Conservation (phyloP, 176 grass and related monocot species). For the Saccharum officinarum region DNA sequence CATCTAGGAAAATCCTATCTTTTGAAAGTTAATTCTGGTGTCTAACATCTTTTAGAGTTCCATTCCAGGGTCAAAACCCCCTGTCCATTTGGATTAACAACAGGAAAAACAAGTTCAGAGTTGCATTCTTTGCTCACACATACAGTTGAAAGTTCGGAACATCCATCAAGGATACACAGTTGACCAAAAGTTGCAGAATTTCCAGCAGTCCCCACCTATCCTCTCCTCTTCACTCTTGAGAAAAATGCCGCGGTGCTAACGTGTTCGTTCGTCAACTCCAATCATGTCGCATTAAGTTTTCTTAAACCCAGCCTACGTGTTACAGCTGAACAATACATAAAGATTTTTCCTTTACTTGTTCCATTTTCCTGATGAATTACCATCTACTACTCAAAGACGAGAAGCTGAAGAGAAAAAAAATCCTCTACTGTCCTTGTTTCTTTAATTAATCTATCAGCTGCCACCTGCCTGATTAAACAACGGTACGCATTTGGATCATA, state of each 20-base stretch:
- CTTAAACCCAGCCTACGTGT: neutral
- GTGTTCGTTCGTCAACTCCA: neutral
- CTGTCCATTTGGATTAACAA: neutral
- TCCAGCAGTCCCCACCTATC: neutral
- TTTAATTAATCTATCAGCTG: constrained; percentile 24
- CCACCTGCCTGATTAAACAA: constrained; percentile 34
- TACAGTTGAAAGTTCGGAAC: neutral
- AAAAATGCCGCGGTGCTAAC: neutral
- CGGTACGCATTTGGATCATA: neutral
- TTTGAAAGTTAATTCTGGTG: neutral
- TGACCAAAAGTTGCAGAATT: neutral
- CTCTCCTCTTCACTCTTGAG: neutral
- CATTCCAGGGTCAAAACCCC: no score
- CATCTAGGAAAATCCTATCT: neutral
- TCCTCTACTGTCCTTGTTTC: neutral
- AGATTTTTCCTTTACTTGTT: neutral
- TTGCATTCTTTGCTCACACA: neutral
- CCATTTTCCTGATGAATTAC: neutral
- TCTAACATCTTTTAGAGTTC: neutral
- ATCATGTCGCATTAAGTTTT: neutral
- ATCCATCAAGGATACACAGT: neutral
- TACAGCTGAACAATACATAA: neutral
- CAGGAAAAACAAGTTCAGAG: neutral
- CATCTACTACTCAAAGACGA: neutral
- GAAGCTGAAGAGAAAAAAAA: neutral